These are phyloP conservation scores for Cercospora janseana DNA, from an alignment of 2,329 filamentous ascomycete genomes.

Conservation along the genomic window DNA sequence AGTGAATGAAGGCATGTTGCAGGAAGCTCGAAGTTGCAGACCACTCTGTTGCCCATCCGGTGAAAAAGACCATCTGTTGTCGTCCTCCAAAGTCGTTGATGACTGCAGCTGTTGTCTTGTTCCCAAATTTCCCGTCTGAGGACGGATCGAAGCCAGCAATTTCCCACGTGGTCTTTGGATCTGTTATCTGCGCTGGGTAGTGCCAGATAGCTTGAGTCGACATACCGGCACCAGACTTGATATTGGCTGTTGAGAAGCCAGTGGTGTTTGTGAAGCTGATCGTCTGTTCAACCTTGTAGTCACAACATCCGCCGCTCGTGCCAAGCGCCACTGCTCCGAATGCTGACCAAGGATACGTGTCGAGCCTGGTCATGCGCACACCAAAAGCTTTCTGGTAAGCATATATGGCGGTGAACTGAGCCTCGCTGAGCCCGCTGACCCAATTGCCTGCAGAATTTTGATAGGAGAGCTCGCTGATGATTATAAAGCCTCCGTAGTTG, in stretches of 20 bases:
- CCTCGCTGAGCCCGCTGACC: slow-evolving; percentile 9
- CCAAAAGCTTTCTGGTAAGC: slow-evolving; percentile 14
- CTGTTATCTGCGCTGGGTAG: slow-evolving; percentile 11
- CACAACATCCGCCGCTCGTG: slow-evolving; percentile 10
- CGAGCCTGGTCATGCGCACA: slow-evolving; percentile 14
- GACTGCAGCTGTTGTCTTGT: slow-evolving; percentile 7
- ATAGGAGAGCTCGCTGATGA: slow-evolving; percentile 13
- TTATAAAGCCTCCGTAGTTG: slow-evolving; percentile 17
- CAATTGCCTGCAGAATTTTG: slow-evolving; percentile 11
- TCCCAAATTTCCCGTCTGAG: background rate
- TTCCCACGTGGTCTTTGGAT: slow-evolving; percentile 12
- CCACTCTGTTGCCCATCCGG: slow-evolving; percentile 16
- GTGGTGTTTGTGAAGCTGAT: slow-evolving; percentile 15
- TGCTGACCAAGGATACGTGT: slow-evolving; percentile 15
- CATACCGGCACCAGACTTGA: slow-evolving; percentile 10
- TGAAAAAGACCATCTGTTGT: slow-evolving; percentile 18
- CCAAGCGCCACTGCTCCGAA: slow-evolving; percentile 10
- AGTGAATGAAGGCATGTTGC: slow-evolving; percentile 16
- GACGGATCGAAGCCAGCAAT: slow-evolving; percentile 7
- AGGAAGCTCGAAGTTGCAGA: slow-evolving; percentile 10
- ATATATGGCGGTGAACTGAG: slow-evolving; percentile 13
- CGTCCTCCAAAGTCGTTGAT: slow-evolving; percentile 15
- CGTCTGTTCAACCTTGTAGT: slow-evolving; percentile 9
- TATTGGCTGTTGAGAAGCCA: slow-evolving; percentile 5
- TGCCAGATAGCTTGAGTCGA: slow-evolving; percentile 14